Evolutionary conservation across 768 basidiomycete species (phyloP).

Genomic region (Panellus pusillus): DNA sequence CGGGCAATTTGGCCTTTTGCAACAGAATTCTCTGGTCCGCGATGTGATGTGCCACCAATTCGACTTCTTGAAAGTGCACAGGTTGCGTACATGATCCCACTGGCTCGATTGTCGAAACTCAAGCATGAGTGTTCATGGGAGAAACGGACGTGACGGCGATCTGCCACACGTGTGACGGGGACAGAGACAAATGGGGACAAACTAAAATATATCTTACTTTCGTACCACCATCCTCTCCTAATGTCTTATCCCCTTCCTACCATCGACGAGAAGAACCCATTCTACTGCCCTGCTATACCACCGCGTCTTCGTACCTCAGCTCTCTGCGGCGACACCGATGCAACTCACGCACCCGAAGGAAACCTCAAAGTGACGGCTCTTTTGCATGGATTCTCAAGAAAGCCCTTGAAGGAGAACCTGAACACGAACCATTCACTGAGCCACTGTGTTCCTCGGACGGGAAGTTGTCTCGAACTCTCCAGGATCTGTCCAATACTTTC

Average conservation of each 20-base stretch:
- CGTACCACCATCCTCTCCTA: constrained; percentile 12
- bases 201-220: constrained; percentile 4
- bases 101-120: too few relatives aligned
- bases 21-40: too few relatives aligned
- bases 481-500: constrained; percentile 3
- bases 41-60: too few relatives aligned
- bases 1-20: too few relatives aligned
- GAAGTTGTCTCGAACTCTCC: not conserved
- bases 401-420: constrained; percentile 24
- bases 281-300: constrained; percentile 55
- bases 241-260: constrained; percentile 29
- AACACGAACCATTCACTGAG: not conserved
- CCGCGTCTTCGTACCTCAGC: constrained; percentile 47
- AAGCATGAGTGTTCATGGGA: too few relatives aligned
- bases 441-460: constrained; percentile 10
- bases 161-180: too few relatives aligned
- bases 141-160: too few relatives aligned
- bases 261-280: constrained; percentile 55
- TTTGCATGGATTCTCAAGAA: constrained; percentile 35
- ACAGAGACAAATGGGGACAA: too few relatives aligned
- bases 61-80: too few relatives aligned
- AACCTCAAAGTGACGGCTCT: constrained; percentile 24
- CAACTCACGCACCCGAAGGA: constrained; percentile 11
- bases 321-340: constrained; percentile 37
- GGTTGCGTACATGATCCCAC: too few relatives aligned